Evolutionary conservation across 2,329 filamentous ascomycete genomes (phyloP), one percentile per base, ranked within the genome.

Genomic region (Cadophora gregata): DNA sequence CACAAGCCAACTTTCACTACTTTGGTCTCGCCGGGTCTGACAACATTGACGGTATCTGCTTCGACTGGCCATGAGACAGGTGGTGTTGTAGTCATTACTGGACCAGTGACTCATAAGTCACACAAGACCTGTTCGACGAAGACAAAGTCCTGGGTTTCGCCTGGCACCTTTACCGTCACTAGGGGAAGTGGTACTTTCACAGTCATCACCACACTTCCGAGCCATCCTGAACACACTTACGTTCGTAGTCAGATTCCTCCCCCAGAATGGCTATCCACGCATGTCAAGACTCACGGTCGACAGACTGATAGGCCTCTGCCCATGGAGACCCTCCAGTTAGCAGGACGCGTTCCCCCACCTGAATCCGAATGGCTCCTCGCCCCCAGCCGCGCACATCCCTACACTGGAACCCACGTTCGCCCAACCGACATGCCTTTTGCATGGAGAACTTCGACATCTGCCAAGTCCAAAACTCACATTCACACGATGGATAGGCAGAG

Each of bases 1-100:
- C 33, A 58, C 21, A 38, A 58, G 55, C 31, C 55, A 7, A 38
- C 21, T 25, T 42, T 42, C 55, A 58, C 10, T 3, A 38, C 31
- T 7, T 21, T 58, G 3, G n/a, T 36, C 6, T 38, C 55, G 21
- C 21, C 55, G 7, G 33, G 21, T 14, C 27, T 58, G 55, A 42
- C 55, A 10, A 38, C 55, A 24, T 58, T 38, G 21, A 38, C 55
- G 21, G 21, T 36, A 19, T 42, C 55, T 38, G 31, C 55, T 58
- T 42, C n/a, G 10, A 58, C 31, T 25, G 33, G 33, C 1, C 55
- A 21, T 24, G 33, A 42, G 55, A 58, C 55, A 25, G 55, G 31
- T 7, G 55, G 55, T 16, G 31, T 56, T 12, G 21, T 58, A 5
- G 33, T 58, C 8, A 58, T 58, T 4, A 38, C 33, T 27, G 21